Base-by-base conservation (phyloP, 2,329 filamentous ascomycete species). In the Botrytis deweyae region DNA sequence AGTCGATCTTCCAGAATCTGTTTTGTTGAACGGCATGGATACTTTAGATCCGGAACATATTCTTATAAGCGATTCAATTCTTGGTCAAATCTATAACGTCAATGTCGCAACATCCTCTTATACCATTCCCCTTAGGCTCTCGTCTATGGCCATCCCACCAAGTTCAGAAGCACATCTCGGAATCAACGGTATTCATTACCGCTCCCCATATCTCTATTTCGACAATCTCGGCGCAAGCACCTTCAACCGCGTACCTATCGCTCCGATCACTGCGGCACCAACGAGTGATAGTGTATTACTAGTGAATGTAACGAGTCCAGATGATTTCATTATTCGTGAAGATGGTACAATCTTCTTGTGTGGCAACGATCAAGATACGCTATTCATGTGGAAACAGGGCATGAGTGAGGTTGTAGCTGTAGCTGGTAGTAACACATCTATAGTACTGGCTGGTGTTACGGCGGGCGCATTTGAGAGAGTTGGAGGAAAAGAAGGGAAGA, bases 21-120 rank as follows among this genome's bases (percentile, higher is more conserved):
- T 73, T 20, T 77, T 80, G 29, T 72, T 79, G 6, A 79, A 81
- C 63, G 79, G 80, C 36, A 73, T 80, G 59, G 74, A 75, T 14
- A 73, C 77, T 3, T 42, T 77, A 9, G 71, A 75, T n/a, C 72
- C 75, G 5, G 52, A 62, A 18, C 70, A 76, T 9, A 70, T 79
- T 29, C 77, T 80, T 9, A 69, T 78, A 6, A 75, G 75, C 8
- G 79, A 80, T 69, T 71, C 76, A 14, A 74, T 75, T 33, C 65
- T 72, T 5, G 80, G 79, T 3, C 63, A 64, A 22, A 72, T 81
- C 12, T 80, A 77, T 52, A 44, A 58, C 10, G 14, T 80, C 25
- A 75, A 80, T 59, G 75, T 78, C 20, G 40, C 65, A 22, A 78
- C 76, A 5, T 77, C 75, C 18, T 67, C 71, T 22, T 78, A 80